phyloP scores from a whole-genome alignment of 2,329 filamentous ascomycete genomes.

The Talaromyces atroroseus region DNA sequence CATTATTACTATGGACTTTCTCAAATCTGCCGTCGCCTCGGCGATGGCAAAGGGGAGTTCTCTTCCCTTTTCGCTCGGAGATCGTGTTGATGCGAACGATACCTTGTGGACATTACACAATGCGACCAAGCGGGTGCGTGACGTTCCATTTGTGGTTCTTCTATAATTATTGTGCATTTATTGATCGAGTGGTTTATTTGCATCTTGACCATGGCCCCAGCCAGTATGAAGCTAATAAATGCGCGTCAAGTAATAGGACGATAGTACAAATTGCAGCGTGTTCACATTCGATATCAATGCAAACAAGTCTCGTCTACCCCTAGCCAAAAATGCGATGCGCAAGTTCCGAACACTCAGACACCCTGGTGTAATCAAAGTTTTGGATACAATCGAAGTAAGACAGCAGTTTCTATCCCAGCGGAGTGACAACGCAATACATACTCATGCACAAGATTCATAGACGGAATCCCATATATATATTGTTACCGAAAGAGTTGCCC shows the following conservation, averaged over 20 bases:
- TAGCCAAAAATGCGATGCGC: conserved; percentile 89
- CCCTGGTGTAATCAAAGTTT: conserved; percentile 86
- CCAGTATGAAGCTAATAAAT: conserved; percentile 11
- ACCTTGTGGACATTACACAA: conserved; percentile 97
- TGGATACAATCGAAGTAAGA: conserved; percentile 85
- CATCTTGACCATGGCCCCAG: no score
- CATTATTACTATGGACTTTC: conserved; percentile 71
- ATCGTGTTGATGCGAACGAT: conserved; percentile 83
- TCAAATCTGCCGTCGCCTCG: conserved; percentile 95
- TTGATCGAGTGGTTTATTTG: not conserved
- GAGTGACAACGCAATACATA: not conserved
- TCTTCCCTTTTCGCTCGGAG: conserved; percentile 88
- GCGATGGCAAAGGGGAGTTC: conserved; percentile 92
- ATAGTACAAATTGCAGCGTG: conserved; percentile 89
- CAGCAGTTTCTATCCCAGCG: not conserved
- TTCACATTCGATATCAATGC: conserved; percentile 87
- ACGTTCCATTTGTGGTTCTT: not conserved
- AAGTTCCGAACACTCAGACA: conserved; percentile 91
- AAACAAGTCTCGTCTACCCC: conserved; percentile 73
- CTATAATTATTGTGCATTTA: not conserved
- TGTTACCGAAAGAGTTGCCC: conserved; percentile 83
- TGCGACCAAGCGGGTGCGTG: conserved; percentile 74
- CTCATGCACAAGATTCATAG: conserved; percentile 39
- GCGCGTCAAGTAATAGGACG: conserved; percentile 58
- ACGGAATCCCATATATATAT: conserved; percentile 95